Base-by-base conservation (phyloP, 306 rosid genomes). In the Nissolia schottii region DNA sequence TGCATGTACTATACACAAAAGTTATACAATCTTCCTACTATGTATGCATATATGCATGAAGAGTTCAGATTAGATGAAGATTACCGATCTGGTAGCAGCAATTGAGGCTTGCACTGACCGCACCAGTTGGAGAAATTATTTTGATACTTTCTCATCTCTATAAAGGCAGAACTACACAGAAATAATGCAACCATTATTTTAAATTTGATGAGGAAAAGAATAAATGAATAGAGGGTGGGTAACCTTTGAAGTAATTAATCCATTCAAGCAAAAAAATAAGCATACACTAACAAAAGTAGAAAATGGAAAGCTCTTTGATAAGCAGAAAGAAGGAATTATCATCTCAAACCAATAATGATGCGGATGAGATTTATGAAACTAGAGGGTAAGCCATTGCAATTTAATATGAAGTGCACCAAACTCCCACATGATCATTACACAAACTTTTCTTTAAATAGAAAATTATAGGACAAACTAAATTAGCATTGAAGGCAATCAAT, bases 51-150 rank as follows among this genome's bases (percentile, higher is more conserved):
- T n/a, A 24, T 11, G 32, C 38, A 38, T 46, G 32, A 66, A 62
- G 62, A 72, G n/a, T 54, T 75, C 31, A 61, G 51, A 55, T 41
- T 27, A 31, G 13, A 66, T 9, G 31, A 43, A 0, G 23, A 46
- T 56, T 82, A 85, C 90, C 87, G 73, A 60, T 80, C 64, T 82
- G 8, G 69, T 71, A 34, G 79, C 62, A 61, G 83, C 81, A 74
- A 83, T 61, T 41, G 75, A 70, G n/a, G 83, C 49, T 50, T 74
- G 81, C 90, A 85, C 68, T 85, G 87, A 7, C 87, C 90, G 43
- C 90, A 85, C 90, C 87, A 85, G 80, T 62, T 56, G 68, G 90
- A 70, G 73, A 82, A 85, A 80, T 85, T 85, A 10, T 66, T 83
- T 55, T 82, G 85, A 71, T 85, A 80, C 80, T 64, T 80, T 69